Conservation (phyloP, 106 monocot genomes). For the Allium fistulosum region DNA sequence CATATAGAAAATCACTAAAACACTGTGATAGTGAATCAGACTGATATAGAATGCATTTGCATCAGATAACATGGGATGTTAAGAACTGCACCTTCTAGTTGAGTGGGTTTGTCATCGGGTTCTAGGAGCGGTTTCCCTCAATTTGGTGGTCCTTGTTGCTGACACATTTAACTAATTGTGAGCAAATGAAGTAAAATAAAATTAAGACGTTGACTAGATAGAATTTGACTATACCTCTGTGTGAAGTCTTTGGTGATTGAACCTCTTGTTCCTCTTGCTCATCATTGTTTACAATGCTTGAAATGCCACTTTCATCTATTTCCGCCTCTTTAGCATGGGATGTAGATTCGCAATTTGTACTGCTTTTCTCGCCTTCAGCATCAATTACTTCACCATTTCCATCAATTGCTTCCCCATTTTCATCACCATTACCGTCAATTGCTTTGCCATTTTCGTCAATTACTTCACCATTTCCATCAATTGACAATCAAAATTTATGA, state of each 20-base stretch:
- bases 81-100: slow-evolving; percentile 27
- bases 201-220: neutral
- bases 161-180: slow-evolving; percentile 2
- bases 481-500: neutral
- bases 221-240: slow-evolving; percentile 27
- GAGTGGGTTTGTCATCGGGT: slow-evolving; percentile 14
- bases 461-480: slow-evolving; percentile 55
- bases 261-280: slow-evolving; percentile 15
- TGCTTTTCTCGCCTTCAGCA: slow-evolving; percentile 11
- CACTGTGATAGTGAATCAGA: neutral
- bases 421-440: too few species aligned
- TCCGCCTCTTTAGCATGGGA: slow-evolving; percentile 5
- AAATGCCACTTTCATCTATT: slow-evolving; percentile 4
- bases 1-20: too few species aligned
- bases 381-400: too few species aligned
- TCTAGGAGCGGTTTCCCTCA: slow-evolving; percentile 8
- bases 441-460: neutral
- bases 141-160: slow-evolving; percentile 16
- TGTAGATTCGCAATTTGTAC: slow-evolving; percentile 3
- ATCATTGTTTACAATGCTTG: slow-evolving; percentile 19
- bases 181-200: neutral
- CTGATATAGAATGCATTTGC: neutral
- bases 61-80: slow-evolving; percentile 3
- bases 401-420: too few species aligned
- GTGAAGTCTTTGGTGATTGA: slow-evolving; percentile 39